phyloP scores from a whole-genome alignment of 768 basidiomycete genomes.

The Tricholoma bakamatsutake region DNA sequence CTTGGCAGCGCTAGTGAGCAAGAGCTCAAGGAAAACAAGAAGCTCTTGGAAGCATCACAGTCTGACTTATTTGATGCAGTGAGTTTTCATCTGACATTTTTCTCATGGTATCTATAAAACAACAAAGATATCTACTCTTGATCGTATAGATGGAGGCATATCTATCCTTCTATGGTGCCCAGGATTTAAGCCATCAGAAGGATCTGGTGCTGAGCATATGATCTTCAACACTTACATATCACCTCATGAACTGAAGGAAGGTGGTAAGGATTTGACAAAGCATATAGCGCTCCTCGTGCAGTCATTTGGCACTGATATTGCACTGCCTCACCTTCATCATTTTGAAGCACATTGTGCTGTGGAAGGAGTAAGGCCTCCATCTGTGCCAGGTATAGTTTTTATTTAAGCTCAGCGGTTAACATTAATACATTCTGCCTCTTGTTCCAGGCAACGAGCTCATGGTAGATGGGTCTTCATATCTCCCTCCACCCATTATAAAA shows the following conservation, averaged over 20 bases:
- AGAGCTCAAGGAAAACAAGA: no score
- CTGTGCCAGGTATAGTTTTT: background rate
- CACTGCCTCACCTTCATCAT: conserved; percentile 6
- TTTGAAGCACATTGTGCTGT: conserved; percentile 4
- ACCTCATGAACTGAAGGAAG: conserved; percentile 3
- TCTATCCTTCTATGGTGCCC: no score
- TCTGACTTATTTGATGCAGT: conserved; percentile 6
- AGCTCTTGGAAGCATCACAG: background rate
- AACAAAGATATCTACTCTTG: no score
- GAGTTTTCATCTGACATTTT: background rate
- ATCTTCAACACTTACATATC: conserved; percentile 2
- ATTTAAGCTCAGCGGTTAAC: background rate
- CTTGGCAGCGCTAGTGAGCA: background rate
- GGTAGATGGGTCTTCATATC: no score
- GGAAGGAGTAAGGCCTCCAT: conserved; percentile 1
- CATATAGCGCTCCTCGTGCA: conserved; percentile 9
- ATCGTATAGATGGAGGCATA: no score
- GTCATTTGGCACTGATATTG: conserved; percentile 8
- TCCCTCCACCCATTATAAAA: no score
- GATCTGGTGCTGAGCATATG: background rate
- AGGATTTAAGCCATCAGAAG: no score
- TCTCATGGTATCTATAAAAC: background rate
- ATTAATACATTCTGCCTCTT: background rate
- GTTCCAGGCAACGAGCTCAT: no score
- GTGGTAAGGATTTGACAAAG: conserved; percentile 1